These are phyloP conservation scores for Thelephora terrestris DNA, from an alignment of 1,284 basidiomycete species.

Conservation along the genomic window DNA sequence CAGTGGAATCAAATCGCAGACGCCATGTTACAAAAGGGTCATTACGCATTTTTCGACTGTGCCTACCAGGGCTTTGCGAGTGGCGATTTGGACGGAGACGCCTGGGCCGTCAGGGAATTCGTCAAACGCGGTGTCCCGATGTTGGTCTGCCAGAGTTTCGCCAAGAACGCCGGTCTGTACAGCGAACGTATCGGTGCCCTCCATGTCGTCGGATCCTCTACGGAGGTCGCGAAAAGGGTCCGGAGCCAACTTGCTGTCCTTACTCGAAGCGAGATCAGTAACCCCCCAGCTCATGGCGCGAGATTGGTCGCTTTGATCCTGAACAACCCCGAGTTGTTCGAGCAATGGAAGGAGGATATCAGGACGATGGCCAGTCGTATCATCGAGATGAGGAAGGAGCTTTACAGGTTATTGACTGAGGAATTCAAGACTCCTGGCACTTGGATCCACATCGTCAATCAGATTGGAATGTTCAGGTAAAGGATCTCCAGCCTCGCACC, in stretches of 20 bases:
- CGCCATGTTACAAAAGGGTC: slow-evolving; percentile 64
- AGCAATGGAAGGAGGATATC: slow-evolving; percentile 87
- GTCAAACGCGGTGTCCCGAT: slow-evolving; percentile 64
- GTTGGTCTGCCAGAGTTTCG: slow-evolving; percentile 89
- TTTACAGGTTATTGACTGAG: slow-evolving; percentile 62
- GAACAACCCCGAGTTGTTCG: slow-evolving; percentile 57
- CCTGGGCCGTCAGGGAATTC: slow-evolving; percentile 72
- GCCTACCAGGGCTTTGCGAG: slow-evolving; percentile 94
- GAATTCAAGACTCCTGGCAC: slow-evolving; percentile 84
- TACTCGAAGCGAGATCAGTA: slow-evolving; percentile 88
- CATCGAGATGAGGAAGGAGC: slow-evolving; percentile 79
- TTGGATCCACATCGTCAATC: slow-evolving; percentile 86
- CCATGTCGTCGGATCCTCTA: slow-evolving; percentile 56
- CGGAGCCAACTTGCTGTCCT: slow-evolving; percentile 82
- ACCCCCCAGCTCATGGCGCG: slow-evolving; percentile 86
- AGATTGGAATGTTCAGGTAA: slow-evolving; percentile 91
- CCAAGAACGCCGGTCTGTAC: slow-evolving; percentile 94
- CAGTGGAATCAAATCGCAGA: slow-evolving; percentile 84
- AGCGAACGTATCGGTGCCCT: slow-evolving; percentile 85
- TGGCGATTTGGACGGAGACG: slow-evolving; percentile 71
- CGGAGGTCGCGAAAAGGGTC: slow-evolving; percentile 62
- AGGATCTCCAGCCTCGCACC: not conserved
- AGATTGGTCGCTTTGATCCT: slow-evolving; percentile 78
- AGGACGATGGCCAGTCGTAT: slow-evolving; percentile 88
- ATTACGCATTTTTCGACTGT: slow-evolving; percentile 91